phyloP scores from a whole-genome alignment of 768 basidiomycete genomes.

The Lyophyllum atratum region DNA sequence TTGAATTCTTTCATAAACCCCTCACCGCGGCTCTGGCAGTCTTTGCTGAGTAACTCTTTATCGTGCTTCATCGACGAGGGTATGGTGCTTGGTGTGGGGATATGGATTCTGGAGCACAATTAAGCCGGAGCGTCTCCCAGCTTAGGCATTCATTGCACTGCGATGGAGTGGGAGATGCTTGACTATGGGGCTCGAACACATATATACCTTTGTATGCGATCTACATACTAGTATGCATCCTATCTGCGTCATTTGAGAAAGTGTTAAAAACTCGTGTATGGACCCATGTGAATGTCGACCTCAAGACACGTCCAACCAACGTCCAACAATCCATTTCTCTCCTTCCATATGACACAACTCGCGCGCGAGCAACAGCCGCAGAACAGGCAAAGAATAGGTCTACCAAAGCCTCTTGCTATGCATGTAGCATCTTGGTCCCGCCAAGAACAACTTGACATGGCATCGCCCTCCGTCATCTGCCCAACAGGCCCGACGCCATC shows the following conservation, averaged over 20 bases:
- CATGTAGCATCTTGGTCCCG: too few species aligned
- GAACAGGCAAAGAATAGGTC: too few species aligned
- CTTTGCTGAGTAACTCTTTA: slow-evolving; percentile 56
- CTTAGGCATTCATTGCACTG: slow-evolving; percentile 34
- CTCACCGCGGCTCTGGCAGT: slow-evolving; percentile 34
- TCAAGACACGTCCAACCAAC: too few species aligned
- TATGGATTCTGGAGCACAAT: slow-evolving; percentile 56
- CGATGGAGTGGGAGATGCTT: slow-evolving; percentile 60
- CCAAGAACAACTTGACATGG: too few species aligned
- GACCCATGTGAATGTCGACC: too few species aligned
- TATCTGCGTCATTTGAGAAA: neutral
- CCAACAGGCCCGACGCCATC: too few species aligned
- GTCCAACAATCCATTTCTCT: too few species aligned
- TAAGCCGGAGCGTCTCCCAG: slow-evolving; percentile 77
- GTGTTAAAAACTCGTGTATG: neutral
- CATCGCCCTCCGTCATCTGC: too few species aligned
- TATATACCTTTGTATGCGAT: slow-evolving; percentile 5
- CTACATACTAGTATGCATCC: neutral
- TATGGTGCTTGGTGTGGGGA: slow-evolving; percentile 49
- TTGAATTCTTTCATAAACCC: slow-evolving; percentile 27
- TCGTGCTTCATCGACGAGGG: slow-evolving; percentile 47
- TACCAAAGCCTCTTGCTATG: too few species aligned
- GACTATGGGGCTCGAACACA: slow-evolving; percentile 79
- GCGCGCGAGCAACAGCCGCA: too few species aligned
- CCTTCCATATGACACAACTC: too few species aligned